Percentiles rank a stretch among this genome's conserved stretches.
These are phyloP conservation scores for Prinsepia uniflora DNA, from an alignment of 306 rosid species.

Conservation along the genomic window DNA sequence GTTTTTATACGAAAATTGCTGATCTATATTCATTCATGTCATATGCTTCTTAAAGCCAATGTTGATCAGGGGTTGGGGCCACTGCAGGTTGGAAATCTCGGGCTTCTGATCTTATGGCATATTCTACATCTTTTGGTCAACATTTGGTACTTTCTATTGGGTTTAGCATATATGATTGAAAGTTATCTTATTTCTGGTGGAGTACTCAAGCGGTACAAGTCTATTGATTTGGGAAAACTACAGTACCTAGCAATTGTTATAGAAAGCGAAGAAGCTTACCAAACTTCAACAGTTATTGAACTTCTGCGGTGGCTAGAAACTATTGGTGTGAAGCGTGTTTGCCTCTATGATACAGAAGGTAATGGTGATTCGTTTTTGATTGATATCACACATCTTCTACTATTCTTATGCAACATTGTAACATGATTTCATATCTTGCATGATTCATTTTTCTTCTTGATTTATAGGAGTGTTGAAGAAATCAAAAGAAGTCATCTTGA, in stretches of 20 bases:
- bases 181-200: constrained; percentile 66
- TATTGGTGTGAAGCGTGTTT: constrained; percentile 60
- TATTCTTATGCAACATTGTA: constrained; percentile 11
- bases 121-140: constrained; percentile 50
- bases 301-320: constrained; percentile 68
- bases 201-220: constrained; percentile 45
- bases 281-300: constrained; percentile 50
- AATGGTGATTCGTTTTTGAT: constrained; percentile 21
- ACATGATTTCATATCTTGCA: not conserved
- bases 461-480: constrained; percentile 69
- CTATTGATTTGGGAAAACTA: constrained; percentile 39
- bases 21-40: constrained; percentile 9
- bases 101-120: constrained; percentile 61
- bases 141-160: constrained; percentile 38
- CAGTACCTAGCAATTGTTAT: constrained; percentile 67
- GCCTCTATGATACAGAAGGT: constrained; percentile 88
- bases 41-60: constrained; percentile 4
- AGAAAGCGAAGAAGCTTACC: constrained; percentile 76
- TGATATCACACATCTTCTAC: constrained; percentile 17
- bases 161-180: constrained; percentile 35
- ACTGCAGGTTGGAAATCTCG: constrained; percentile 56
- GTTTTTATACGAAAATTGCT: not conserved
- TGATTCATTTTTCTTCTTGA: constrained; percentile 14
- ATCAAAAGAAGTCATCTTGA: constrained; percentile 52
- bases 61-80: constrained; percentile 35